Conservation (phyloP, 352 stramenopile genomes). For the Globisporangium recalcitrans region DNA sequence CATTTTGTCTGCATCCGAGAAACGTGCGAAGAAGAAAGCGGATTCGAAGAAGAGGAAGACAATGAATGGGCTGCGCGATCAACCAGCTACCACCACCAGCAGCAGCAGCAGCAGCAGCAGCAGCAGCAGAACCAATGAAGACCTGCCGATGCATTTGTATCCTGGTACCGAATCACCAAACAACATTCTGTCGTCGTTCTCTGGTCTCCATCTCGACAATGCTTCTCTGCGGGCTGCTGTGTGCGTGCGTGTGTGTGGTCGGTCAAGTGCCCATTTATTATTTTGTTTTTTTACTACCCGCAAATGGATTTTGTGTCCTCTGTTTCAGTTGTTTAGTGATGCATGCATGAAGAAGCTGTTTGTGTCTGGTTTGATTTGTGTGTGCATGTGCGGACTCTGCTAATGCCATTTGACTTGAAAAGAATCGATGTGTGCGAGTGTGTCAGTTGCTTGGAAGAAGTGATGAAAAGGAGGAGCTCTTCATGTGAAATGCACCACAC, state of each 20-base stretch:
- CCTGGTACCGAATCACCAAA: constrained; percentile 3
- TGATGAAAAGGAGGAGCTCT: too few species aligned
- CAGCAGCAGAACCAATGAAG: neutral
- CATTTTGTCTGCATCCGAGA: constrained; percentile 8
- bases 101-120: constrained; percentile 1
- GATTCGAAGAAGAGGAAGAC: neutral
- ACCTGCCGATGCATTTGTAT: constrained; percentile 1
- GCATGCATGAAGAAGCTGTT: neutral
- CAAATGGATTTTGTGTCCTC: constrained; percentile 7
- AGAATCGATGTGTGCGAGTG: neutral
- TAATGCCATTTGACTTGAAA: constrained; percentile 8
- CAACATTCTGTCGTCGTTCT: neutral
- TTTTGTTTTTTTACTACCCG: constrained; percentile 1
- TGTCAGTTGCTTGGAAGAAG: neutral
- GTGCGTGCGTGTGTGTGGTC: constrained; percentile 3
- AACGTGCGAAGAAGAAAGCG: constrained; percentile 4
- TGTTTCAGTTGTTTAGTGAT: neutral
- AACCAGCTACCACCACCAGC: neutral
- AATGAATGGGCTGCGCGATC: constrained; percentile 4
- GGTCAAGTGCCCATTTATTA: constrained; percentile 10
- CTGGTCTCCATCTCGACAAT: neutral
- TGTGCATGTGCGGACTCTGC: neutral
- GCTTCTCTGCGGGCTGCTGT: neutral
- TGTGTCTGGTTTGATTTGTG: neutral
- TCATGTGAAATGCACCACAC: neutral